phyloP scores from a whole-genome alignment of 352 stramenopile species.

The Aphanomyces astaci region DNA sequence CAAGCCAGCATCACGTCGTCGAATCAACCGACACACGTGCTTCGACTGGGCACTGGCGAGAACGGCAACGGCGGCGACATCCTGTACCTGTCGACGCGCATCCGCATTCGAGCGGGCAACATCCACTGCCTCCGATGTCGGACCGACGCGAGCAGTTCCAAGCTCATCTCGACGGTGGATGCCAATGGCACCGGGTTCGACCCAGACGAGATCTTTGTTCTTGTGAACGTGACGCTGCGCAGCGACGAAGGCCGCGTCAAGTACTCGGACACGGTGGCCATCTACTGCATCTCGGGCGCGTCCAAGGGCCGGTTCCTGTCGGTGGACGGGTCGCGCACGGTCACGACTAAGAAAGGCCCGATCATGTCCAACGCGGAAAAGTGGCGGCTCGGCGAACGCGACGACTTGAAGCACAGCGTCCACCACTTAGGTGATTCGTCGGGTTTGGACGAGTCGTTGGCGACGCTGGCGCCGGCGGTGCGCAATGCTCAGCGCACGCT shows the following conservation, averaged over 20 bases:
- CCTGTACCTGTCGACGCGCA: slow-evolving; percentile 15
- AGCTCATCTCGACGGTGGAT: slow-evolving; percentile 12
- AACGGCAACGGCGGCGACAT: slow-evolving; percentile 21
- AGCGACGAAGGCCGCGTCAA: slow-evolving; percentile 59
- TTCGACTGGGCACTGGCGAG: slow-evolving; percentile 9
- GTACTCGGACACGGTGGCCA: slow-evolving; percentile 63
- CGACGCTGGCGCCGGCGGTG: slow-evolving; percentile 10
- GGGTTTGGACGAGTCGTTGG: background rate
- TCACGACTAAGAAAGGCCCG: slow-evolving; percentile 63
- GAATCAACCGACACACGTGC: slow-evolving; percentile 1
- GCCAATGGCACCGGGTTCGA: slow-evolving; percentile 29
- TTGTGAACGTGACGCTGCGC: slow-evolving; percentile 64
- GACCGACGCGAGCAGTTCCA: background rate
- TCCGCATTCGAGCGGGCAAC: slow-evolving; percentile 20
- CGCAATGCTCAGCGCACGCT: slow-evolving; percentile 21
- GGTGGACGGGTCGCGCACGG: slow-evolving; percentile 42
- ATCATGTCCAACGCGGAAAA: slow-evolving; percentile 76
- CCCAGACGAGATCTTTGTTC: slow-evolving; percentile 65
- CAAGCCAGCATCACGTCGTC: background rate
- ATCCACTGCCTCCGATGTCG: slow-evolving; percentile 16
- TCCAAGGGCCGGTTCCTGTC: slow-evolving; percentile 70
- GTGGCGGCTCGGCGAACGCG: slow-evolving; percentile 45
- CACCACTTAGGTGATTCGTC: background rate
- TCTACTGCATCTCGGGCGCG: slow-evolving; percentile 64
- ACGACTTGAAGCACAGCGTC: slow-evolving; percentile 8